phyloP scores from a whole-genome alignment of 441 rosid species.

The Isatis lusitanica region DNA sequence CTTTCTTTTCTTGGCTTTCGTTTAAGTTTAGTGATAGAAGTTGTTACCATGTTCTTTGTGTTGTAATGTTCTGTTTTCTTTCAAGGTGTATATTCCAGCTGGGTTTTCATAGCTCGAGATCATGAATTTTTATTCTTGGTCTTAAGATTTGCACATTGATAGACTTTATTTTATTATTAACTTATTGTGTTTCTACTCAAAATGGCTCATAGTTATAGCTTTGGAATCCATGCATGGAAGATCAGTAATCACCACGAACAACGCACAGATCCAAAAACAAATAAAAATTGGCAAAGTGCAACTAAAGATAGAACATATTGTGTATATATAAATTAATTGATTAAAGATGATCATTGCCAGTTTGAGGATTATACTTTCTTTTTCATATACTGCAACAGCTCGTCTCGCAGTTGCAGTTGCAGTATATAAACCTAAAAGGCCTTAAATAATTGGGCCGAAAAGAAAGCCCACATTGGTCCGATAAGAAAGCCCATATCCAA shows the following conservation, averaged over 20 bases:
- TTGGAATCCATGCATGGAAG: neutral
- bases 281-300: too few species aligned
- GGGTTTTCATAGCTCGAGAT: slow-evolving; percentile 32
- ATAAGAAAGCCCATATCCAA: neutral
- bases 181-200: neutral
- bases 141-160: neutral
- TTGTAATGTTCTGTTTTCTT: slow-evolving; percentile 18
- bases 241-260: neutral
- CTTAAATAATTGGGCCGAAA: neutral
- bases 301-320: too few species aligned
- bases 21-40: slow-evolving; percentile 24
- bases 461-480: neutral
- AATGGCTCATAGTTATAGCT: neutral
- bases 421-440: neutral
- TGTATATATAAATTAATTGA: too few species aligned
- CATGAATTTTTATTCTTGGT: neutral
- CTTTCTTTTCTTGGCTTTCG: neutral
- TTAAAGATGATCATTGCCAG: too few species aligned
- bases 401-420: too few species aligned
- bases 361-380: too few species aligned
- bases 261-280: too few species aligned
- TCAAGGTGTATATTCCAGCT: slow-evolving; percentile 33
- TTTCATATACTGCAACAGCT: too few species aligned
- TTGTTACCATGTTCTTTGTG: slow-evolving; percentile 5
- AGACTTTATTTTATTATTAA: neutral